A percentile compares a stretch with the other conserved stretches of the same genome.
phyloP scores from a whole-genome alignment of 768 basidiomycete genomes.

The Mycena sanguinolenta region DNA sequence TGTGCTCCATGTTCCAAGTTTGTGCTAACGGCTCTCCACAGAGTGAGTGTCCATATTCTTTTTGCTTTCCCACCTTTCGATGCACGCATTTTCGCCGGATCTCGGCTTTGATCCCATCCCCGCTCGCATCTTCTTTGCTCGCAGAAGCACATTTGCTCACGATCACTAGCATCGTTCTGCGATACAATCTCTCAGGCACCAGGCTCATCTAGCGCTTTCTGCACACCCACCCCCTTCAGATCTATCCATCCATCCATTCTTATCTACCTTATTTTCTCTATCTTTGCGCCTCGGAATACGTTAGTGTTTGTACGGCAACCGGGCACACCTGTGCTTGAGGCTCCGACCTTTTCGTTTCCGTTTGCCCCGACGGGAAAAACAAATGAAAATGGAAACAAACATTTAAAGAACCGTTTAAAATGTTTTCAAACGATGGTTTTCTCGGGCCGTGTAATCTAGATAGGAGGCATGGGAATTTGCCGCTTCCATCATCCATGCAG shows the following conservation, averaged over 20 bases:
- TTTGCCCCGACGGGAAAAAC: no score
- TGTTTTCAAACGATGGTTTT: no score
- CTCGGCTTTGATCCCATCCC: no score
- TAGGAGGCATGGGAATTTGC: no score
- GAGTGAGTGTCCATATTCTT: slow-evolving; percentile 71
- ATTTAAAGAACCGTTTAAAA: no score
- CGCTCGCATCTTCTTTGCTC: slow-evolving; percentile 43
- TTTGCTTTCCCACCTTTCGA: slow-evolving; percentile 40
- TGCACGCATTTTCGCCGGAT: slow-evolving; percentile 26
- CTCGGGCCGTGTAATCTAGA: no score
- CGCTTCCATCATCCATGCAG: no score
- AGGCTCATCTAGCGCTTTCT: slow-evolving; percentile 66
- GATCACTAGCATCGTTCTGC: slow-evolving; percentile 72
- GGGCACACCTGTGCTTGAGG: no score
- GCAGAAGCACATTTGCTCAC: slow-evolving; percentile 34
- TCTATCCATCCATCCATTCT: slow-evolving; percentile 37
- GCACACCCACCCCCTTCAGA: slow-evolving; percentile 31
- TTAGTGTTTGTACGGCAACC: no score
- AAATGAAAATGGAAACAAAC: no score
- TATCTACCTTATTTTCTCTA: slow-evolving; percentile 1
- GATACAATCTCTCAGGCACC: slow-evolving; percentile 73
- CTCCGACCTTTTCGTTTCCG: no score
- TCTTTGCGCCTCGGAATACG: slow-evolving; percentile 26
- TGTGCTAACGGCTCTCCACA: slow-evolving; percentile 45
- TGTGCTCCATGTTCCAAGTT: slow-evolving; percentile 4